Base-by-base conservation (phyloP, 163 green algal genomes). In the Scenedesmus sp. region DNA sequence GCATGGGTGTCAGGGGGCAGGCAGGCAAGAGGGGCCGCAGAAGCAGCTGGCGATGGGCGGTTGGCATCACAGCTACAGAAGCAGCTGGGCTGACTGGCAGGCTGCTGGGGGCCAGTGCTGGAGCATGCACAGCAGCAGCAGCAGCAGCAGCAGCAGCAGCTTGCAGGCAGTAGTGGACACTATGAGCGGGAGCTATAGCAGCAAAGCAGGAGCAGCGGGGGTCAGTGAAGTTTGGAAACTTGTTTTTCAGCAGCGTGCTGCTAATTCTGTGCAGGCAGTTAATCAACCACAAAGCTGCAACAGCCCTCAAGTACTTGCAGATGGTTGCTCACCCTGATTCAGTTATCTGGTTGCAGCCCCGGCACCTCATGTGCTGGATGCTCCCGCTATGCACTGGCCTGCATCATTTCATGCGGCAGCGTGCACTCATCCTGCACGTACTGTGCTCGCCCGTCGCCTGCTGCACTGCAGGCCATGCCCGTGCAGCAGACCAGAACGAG, bases 401-500 rank as follows among this genome's bases (percentile, higher is more conserved):
- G 7, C 22, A 42, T 10, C 24, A 33, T 35, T 42, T 16, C 80
- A 43, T 24, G 20, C 10, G 5, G n/a, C 24, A 42, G 30, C 10
- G 12, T 43, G 46, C 46, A 22, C 16, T 78, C 16, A 15, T 56
- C 24, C 83, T 81, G 24, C 83, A 44, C 24, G 40, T 40, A 51
- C 35, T 44, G 37, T 3, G 13, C 20, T 2, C 49, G 2, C 16
- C 35, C 44, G 12, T 70, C 6, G 12, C 42, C 81, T 72, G 37
- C 20, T 49, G 59, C 26, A 33, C 30, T 40, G 65, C 65, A 76
- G 65, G 65, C 65, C 30, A n/a, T 24, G 59, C 59, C 33, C 1
- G 0, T 40, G 65, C 65, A 40, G 61, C 42, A 26, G 86, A 91
- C 40, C 72, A 81, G 7, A 85, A 87, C 33, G 87, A 91, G 56